Percentiles rank a stretch among this genome's conserved stretches.
Conservation (phyloP, 345 rosid genomes). For the Turnera subulata region DNA sequence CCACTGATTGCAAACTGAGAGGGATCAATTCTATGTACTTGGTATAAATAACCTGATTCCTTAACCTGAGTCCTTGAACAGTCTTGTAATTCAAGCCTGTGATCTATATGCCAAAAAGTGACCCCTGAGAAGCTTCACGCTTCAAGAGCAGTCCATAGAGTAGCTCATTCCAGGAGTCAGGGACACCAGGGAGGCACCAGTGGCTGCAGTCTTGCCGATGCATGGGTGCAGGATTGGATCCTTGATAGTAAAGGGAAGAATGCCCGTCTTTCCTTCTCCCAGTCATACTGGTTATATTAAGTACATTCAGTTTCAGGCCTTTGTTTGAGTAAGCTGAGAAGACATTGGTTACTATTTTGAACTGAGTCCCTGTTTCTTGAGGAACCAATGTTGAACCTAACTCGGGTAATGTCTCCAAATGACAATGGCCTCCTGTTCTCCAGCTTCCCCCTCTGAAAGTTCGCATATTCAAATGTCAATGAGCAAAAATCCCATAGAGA, state of each 20-base stretch:
- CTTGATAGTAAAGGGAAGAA: conserved; percentile 34
- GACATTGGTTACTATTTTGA: conserved; percentile 20
- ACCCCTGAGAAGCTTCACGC: conserved; percentile 23
- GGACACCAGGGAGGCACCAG: conserved; percentile 57
- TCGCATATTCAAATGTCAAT: not conserved
- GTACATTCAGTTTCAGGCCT: conserved; percentile 12
- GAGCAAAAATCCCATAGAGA: not conserved
- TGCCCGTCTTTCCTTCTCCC: conserved; percentile 44
- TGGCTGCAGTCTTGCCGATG: conserved; percentile 47
- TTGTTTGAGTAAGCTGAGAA: conserved; percentile 20
- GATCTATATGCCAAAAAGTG: conserved; percentile 22
- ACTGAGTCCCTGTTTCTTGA: conserved; percentile 31
- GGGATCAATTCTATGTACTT: conserved; percentile 15
- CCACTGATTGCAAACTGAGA: not conserved
- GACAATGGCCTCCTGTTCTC: conserved; percentile 39
- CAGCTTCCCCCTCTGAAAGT: conserved; percentile 42
- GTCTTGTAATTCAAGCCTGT: conserved; percentile 12
- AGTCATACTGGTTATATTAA: conserved; percentile 39
- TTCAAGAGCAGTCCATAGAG: conserved; percentile 38
- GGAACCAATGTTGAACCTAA: conserved; percentile 34
- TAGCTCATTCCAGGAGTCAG: conserved; percentile 50
- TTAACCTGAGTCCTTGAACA: not conserved
- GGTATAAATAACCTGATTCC: not conserved
- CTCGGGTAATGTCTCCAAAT: conserved; percentile 40
- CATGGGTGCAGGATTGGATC: conserved; percentile 13